These are phyloP conservation scores for Strobilomyces confusus DNA, from an alignment of 768 basidiomycete species.

Conservation along the genomic window DNA sequence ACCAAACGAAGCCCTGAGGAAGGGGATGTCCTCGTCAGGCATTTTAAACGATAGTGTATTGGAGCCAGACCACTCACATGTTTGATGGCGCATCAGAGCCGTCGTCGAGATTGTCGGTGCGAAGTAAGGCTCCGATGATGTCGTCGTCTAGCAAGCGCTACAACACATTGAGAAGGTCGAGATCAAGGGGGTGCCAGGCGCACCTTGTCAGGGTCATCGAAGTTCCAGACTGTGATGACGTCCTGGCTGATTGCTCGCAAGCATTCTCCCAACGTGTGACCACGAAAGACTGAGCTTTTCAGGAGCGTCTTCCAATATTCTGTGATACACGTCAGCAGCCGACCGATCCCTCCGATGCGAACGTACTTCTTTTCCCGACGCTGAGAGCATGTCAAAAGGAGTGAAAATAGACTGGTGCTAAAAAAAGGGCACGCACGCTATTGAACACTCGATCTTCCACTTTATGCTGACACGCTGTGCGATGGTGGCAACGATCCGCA, in stretches of 20 bases:
- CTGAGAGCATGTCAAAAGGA: too few species aligned
- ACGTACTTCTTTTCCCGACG: too few species aligned
- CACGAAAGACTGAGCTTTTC: background rate
- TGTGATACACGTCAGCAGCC: too few species aligned
- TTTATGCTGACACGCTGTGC: too few species aligned
- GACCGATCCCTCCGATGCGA: too few species aligned
- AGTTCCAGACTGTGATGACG: slow-evolving; percentile 11
- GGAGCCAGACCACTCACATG: background rate
- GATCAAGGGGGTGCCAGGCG: background rate
- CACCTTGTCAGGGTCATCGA: slow-evolving; percentile 12
- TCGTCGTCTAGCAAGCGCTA: slow-evolving; percentile 11
- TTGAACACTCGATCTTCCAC: too few species aligned
- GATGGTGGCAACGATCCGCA: too few species aligned
- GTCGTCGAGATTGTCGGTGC: background rate
- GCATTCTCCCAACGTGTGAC: slow-evolving; percentile 8
- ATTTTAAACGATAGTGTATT: background rate
- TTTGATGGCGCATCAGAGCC: background rate
- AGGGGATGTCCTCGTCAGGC: background rate
- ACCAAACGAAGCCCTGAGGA: background rate
- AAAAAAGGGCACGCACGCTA: too few species aligned
- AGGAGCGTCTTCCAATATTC: too few species aligned
- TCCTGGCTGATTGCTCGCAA: slow-evolving; percentile 10
- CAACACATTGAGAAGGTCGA: background rate
- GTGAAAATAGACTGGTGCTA: too few species aligned
- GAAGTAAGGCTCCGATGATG: background rate